Evolutionary conservation across 352 stramenopile species (phyloP), one percentile per base, ranked within the genome.

Genomic region (Phytophthora pseudosyringae): DNA sequence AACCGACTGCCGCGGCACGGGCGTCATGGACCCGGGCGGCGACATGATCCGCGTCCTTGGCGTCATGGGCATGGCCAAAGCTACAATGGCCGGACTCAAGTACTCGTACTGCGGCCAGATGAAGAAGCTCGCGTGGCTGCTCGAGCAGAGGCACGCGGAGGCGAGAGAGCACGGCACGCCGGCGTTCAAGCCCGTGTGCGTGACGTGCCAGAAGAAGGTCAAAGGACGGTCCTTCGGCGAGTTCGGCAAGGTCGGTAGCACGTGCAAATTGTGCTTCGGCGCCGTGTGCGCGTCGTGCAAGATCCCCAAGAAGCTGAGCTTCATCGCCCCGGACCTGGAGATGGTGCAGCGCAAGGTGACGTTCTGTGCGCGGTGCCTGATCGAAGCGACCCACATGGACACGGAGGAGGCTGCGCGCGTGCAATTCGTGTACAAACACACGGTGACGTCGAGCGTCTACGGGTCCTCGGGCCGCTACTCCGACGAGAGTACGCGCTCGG

Each of bases 51-150:
- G 47, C 5, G 15, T 28, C 3, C 43, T 73, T 35, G 60, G 53
- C 16, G 13, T 73, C 21, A 63, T 65, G 59, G 54, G 52, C 2
- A 69, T 69, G 59, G 52, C 53, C 3, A 44, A 73, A 41, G 65
- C 60, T 2, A 51, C 54, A 1, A 64, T 73, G 59, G 60, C 65
- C 1, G 60, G 59, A 47, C 59, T 68, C 28, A 76, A 76, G 43
- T 76, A 73, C 38, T 68, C 59, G 11, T 69, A 76, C 32, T 72
- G 63, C 25, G 69, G 57, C 1, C 58, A 76, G 40, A 67, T 76
- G 69, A 76, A 76, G 54, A 76, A 76, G 39, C 35, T 76, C 8
- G 55, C 69, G 36, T 76, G 64, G 64, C 12, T 73, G 3, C 29
- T 76, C 0, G 64, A 76, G 32, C 46, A 73, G 29, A 58, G 56